These are phyloP conservation scores for Metarhizium guizhouense DNA, from an alignment of 2,329 filamentous ascomycete species.

Conservation along the genomic window DNA sequence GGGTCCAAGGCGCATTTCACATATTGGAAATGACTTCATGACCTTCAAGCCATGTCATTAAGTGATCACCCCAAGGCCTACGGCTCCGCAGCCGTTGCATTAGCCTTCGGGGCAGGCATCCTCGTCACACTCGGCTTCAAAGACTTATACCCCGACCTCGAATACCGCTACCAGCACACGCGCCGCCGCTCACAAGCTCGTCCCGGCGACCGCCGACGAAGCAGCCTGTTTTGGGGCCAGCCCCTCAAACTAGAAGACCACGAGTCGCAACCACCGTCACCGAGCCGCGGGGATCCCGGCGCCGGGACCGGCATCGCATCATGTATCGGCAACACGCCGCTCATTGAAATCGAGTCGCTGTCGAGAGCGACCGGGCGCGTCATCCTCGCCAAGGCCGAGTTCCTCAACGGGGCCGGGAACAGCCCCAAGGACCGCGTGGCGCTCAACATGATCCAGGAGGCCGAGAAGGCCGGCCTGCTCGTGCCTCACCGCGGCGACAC, in stretches of 20 bases:
- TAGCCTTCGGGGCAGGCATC: slow-evolving; percentile 71
- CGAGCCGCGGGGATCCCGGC: slow-evolving; percentile 14
- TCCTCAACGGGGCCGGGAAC: slow-evolving; percentile 88
- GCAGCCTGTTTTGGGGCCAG: slow-evolving; percentile 35
- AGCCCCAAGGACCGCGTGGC: slow-evolving; percentile 95
- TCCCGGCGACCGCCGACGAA: slow-evolving; percentile 19
- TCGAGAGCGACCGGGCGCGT: slow-evolving; percentile 80
- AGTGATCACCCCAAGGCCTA: slow-evolving; percentile 54
- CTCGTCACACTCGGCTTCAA: slow-evolving; percentile 70
- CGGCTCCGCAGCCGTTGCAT: slow-evolving; percentile 54
- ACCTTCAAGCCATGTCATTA: slow-evolving; percentile 40
- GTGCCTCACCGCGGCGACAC: slow-evolving; percentile 78
- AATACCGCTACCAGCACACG: slow-evolving; percentile 50
- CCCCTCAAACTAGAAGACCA: slow-evolving; percentile 46
- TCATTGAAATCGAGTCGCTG: slow-evolving; percentile 77
- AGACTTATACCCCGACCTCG: slow-evolving; percentile 68
- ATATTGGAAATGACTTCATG: neutral
- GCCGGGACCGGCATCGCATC: slow-evolving; percentile 75
- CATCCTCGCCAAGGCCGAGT: slow-evolving; percentile 92
- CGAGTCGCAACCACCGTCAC: slow-evolving; percentile 24
- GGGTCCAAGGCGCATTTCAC: too few species aligned
- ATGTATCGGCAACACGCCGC: slow-evolving; percentile 86
- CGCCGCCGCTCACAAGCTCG: slow-evolving; percentile 12
- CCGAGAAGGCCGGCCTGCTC: slow-evolving; percentile 69
- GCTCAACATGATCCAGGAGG: slow-evolving; percentile 75